Evolutionary conservation across 2,329 filamentous ascomycete species (phyloP).

Genomic region (Monosporascus sp.): DNA sequence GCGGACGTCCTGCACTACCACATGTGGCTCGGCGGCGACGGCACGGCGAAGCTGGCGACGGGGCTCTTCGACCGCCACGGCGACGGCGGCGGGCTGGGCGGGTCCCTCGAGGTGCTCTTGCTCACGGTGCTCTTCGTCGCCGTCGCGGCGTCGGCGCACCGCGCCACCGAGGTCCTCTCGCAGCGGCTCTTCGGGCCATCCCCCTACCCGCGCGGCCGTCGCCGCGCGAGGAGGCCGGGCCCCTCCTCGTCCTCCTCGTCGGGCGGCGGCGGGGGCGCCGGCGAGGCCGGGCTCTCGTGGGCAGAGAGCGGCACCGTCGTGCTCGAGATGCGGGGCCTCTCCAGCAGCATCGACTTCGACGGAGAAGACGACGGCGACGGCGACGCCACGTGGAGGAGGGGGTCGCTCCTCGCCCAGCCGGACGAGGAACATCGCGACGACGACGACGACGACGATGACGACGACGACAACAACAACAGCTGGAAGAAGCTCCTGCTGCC

Average conservation of each 20-base stretch:
- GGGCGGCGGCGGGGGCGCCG: neutral
- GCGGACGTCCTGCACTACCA: constrained; percentile 57
- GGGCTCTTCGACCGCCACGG: constrained; percentile 10
- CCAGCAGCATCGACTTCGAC: too few relatives aligned
- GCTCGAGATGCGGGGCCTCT: too few relatives aligned
- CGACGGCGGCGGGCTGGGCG: constrained; percentile 8
- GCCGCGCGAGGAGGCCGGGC: neutral
- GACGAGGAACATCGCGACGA: neutral
- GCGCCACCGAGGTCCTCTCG: constrained; percentile 17
- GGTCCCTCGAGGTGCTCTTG: constrained; percentile 19
- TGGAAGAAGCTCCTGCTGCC: neutral
- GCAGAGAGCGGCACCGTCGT: too few relatives aligned
- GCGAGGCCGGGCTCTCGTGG: too few relatives aligned
- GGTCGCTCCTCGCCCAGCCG: neutral
- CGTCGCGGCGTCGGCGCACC: constrained; percentile 16
- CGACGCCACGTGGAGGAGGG: too few relatives aligned
- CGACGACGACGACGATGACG: neutral
- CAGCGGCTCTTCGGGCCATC: constrained; percentile 7
- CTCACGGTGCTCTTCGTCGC: constrained; percentile 21
- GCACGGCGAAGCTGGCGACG: constrained; percentile 42
- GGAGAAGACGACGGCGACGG: too few relatives aligned
- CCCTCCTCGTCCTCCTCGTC: neutral
- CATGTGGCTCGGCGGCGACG: constrained; percentile 56
- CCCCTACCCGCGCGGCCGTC: neutral
- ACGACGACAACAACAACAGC: neutral